Conservation (phyloP, 331 rosid species). For the Erythrophleum ivorense region DNA sequence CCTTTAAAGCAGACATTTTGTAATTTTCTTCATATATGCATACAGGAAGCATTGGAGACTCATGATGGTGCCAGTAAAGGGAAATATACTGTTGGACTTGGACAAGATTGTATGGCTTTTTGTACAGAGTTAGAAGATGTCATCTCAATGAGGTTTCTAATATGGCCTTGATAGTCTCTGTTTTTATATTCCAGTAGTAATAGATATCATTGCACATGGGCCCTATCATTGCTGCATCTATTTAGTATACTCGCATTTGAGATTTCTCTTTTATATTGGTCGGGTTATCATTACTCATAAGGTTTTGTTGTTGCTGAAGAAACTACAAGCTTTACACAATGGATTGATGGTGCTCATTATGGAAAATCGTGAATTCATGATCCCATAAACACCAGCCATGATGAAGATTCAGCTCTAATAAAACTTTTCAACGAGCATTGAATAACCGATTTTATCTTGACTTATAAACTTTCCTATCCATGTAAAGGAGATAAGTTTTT, state of each 20-base stretch:
- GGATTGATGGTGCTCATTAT: not conserved
- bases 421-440: constrained; percentile 8
- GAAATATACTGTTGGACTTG: constrained; percentile 85
- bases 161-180: constrained; percentile 26
- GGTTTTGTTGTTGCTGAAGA: constrained; percentile 1
- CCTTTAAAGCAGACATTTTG: not conserved
- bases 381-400: constrained; percentile 2
- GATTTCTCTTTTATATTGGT: not conserved
- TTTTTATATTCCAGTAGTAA: not conserved
- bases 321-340: constrained; percentile 5
- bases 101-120: constrained; percentile 90
- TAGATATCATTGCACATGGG: constrained; percentile 10
- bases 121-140: constrained; percentile 88
- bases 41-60: constrained; percentile 80
- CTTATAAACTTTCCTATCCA: not conserved
- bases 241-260: not conserved
- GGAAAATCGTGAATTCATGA: not conserved
- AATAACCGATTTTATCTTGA: constrained; percentile 1
- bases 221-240: constrained; percentile 6
- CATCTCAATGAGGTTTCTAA: constrained; percentile 82
- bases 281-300: not conserved
- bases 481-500: not conserved
- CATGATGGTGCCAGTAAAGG: constrained; percentile 88
- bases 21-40: constrained; percentile 3
- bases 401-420: constrained; percentile 10